Base-by-base conservation (phyloP, 495 filamentous ascomycete genomes). In the Thermochaetoides thermophila region DNA sequence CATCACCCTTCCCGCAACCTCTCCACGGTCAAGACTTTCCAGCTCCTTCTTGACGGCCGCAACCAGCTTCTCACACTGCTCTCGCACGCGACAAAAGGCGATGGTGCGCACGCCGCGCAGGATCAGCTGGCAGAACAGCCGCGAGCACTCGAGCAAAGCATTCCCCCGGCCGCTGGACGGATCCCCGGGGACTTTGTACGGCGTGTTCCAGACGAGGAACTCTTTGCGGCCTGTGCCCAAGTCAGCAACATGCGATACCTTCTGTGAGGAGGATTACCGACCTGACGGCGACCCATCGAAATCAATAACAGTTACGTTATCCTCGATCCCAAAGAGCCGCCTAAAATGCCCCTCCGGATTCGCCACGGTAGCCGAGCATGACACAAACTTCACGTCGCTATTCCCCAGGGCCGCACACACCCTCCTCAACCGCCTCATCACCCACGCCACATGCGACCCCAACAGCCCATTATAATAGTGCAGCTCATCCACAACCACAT, bases 171-270 rank as follows among this genome's bases (percentile, higher is more conserved):
- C 87, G 36, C 81, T 89, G 0, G 79, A 70, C 8, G 85, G 84
- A 53, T 96, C 89, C 6, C 63, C 61, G 1, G 85, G 82, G 46
- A 93, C 89, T 59, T 83, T 93, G 59, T 76, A 94, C 2, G 89
- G 91, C 1, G 91, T 94, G 42, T 96, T 96, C 89, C 89, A 99
- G 57, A 84, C 94, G 6, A 99, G 55, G 36, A 96, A 96, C 50
- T 94, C 85, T 46, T 99, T 99, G 17, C 84, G 66, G 5, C 89
- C 45, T 41, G 21, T 6, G 25, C 13, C 7, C 14, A 16, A 4
- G 35, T 38, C 10, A 38, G 35, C 22, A 0, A 26, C 4, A 11
- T 11, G 15, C 27, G 1, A n/a, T 17, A n/a, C 5, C 10, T 7
- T n/a, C 0, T 13, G 2, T 10, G 19, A 10, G 6, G 10, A 25